phyloP scores from a whole-genome alignment of 2,329 filamentous ascomycete species.

The Cercospora beticola region DNA sequence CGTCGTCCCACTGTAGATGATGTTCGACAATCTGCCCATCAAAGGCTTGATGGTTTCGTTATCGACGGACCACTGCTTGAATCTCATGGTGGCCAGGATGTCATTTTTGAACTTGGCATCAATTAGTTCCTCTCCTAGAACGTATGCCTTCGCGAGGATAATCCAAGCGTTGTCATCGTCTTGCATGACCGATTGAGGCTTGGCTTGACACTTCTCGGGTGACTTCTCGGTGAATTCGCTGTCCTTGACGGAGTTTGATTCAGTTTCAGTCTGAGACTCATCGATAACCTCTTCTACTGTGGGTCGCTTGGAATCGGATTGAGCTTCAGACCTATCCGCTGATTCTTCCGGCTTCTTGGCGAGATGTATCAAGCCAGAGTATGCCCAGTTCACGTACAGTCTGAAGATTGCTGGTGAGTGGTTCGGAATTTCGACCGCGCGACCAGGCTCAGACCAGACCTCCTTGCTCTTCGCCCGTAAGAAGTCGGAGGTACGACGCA shows the following conservation, averaged over 20 bases:
- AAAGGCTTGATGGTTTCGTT: background rate
- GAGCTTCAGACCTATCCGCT: background rate
- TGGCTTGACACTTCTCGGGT: background rate
- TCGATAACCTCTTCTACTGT: background rate
- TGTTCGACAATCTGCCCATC: background rate
- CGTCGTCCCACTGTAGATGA: constrained; percentile 7
- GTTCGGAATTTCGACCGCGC: background rate
- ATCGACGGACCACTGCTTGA: background rate
- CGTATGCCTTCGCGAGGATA: background rate
- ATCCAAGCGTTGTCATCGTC: background rate
- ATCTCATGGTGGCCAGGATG: background rate
- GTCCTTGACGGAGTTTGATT: background rate
- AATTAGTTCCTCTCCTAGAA: constrained; percentile 1
- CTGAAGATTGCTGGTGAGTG: background rate
- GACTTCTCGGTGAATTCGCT: background rate
- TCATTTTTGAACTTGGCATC: background rate
- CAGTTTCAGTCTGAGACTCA: background rate
- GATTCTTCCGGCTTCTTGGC: background rate
- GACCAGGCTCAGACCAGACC: background rate
- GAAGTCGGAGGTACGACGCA: background rate
- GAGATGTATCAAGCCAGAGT: background rate
- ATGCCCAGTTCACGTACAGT: constrained; percentile 3
- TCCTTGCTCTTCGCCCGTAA: background rate
- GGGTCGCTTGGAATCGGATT: background rate
- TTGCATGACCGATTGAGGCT: background rate